Conservation (phyloP, 306 rosid genomes). For the Clitoria ternatea region DNA sequence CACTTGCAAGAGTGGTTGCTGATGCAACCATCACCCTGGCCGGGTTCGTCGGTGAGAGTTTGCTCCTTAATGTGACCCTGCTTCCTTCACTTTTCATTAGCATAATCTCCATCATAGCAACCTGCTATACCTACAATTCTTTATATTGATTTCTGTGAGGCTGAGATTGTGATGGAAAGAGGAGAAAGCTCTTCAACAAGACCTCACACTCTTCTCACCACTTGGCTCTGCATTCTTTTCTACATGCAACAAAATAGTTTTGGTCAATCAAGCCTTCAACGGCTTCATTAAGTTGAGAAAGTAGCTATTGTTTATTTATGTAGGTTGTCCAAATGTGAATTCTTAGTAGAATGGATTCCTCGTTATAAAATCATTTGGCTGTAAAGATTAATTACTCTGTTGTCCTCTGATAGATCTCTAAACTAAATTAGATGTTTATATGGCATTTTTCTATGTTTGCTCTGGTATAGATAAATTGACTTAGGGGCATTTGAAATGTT, state of each 20-base stretch:
- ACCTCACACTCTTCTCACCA: neutral
- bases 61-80: slow-evolving; percentile 74
- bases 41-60: slow-evolving; percentile 67
- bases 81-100: slow-evolving; percentile 83
- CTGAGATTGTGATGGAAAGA: neutral
- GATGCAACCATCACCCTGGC: slow-evolving; percentile 87
- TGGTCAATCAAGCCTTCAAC: slow-evolving; percentile 4
- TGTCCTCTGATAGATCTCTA: neutral
- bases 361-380: neutral
- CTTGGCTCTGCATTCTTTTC: slow-evolving; percentile 11
- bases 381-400: neutral
- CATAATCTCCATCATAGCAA: slow-evolving; percentile 73
- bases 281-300: neutral
- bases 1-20: slow-evolving; percentile 88
- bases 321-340: slow-evolving; percentile 13
- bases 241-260: slow-evolving; percentile 4
- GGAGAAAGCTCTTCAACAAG: neutral
- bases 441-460: too few species aligned
- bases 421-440: neutral
- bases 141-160: slow-evolving; percentile 46
- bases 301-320: slow-evolving; percentile 7
- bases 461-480: too few species aligned
- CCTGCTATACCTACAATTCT: slow-evolving; percentile 89
- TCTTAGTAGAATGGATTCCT: neutral
- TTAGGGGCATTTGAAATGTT: too few species aligned